Base-by-base conservation (phyloP, 805 yeast genomes). In the Wickerhamiella bombiphila region DNA sequence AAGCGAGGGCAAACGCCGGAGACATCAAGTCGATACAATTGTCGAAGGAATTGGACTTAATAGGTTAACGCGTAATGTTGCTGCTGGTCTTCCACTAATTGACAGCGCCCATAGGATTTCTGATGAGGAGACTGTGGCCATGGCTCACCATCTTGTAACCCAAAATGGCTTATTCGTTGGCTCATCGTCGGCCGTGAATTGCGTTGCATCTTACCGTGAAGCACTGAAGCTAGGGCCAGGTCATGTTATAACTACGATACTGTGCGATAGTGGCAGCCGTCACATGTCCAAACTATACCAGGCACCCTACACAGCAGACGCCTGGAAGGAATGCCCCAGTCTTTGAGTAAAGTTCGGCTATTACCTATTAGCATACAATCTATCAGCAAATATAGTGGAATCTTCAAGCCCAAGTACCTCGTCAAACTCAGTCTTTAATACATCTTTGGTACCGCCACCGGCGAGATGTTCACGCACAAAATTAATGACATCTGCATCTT, bases 21-120 rank as follows among this genome's bases (percentile, higher is more conserved):
- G 98, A 48, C 97, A 91, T 56, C 98, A 88, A 58, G 97, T 88
- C 2, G 98, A 88, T 56, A 91, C 97, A 0, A 53, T 86, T 2
- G 76, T 88, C 3, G 98, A 88, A 57, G 98, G 98, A 0, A 79
- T 88, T 21, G 98, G 98, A 0, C 60, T 88, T 41, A 91, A 83
- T 49, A 64, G 98, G 45, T 61, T 91, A 19, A 88, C 98, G 0
- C 69, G 70, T 51, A 88, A 88, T 56, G 81, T 88, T 56, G 59
- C 65, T 33, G 69, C 67, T 35, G 97, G 83, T 2, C 83, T 80
- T 48, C 52, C 57, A 1, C 67, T 56, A 41, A 74, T 88, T 11
- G 93, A 83, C 53, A 86, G 76, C 44, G 76, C 95, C 0, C 65
- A 81, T 15, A 64, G 85, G 41, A 94, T 88, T 1, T 58, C 72